Evolutionary conservation across 805 yeast species (phyloP).

Genomic region (Spathaspora gorwiae): DNA sequence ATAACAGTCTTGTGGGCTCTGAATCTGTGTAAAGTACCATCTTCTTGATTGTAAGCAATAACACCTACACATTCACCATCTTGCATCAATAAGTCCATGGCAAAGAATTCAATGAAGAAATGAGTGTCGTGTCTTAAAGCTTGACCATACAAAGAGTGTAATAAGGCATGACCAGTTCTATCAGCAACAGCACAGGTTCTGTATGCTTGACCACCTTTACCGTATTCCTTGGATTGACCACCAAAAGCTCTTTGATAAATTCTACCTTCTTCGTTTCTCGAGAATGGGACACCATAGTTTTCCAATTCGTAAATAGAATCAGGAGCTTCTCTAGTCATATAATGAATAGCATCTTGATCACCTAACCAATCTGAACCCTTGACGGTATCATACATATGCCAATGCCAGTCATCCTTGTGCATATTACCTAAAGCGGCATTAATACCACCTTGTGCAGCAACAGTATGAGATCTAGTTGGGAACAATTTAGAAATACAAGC

Average conservation of each 20-base stretch:
- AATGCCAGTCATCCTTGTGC: conserved; percentile 98
- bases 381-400: conserved; percentile 99
- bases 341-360: conserved; percentile 98
- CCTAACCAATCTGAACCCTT: conserved; percentile 99
- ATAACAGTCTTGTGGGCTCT: conserved; percentile 93
- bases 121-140: conserved; percentile 95
- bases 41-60: conserved; percentile 97
- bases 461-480: conserved; percentile 98
- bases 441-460: conserved; percentile 99
- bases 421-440: conserved; percentile 98
- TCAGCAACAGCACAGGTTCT: conserved; percentile 99
- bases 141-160: conserved; percentile 95
- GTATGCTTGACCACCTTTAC: conserved; percentile 99
- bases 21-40: conserved; percentile 97
- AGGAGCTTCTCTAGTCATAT: conserved; percentile 98
- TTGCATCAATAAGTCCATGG: conserved; percentile 89
- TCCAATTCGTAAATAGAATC: conserved; percentile 92
- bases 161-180: conserved; percentile 96
- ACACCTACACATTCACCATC: conserved; percentile 96
- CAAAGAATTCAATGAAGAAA: conserved; percentile 96
- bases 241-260: conserved; percentile 99
- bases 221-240: conserved; percentile 92
- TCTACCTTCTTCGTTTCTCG: conserved; percentile 93
- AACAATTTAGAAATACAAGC: conserved; percentile 96
- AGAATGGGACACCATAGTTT: conserved; percentile 97